phyloP scores from a whole-genome alignment of 2,329 filamentous ascomycete species.

The Phaeosphaeriaceae sp. region DNA sequence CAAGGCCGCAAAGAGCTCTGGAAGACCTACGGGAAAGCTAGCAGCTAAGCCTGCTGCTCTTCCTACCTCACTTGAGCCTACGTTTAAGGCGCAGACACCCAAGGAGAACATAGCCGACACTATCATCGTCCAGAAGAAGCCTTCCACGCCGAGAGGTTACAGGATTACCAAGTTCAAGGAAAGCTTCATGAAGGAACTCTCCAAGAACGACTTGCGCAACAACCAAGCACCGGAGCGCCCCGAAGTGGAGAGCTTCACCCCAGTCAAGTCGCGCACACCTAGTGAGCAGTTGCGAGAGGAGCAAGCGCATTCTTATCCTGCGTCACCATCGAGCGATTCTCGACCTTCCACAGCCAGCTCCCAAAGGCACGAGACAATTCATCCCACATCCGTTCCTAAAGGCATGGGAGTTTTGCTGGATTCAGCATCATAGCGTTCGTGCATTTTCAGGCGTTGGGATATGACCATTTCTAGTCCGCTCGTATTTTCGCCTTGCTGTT shows the following conservation, averaged over 20 bases:
- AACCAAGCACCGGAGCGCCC: constrained; percentile 40
- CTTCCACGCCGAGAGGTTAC: constrained; percentile 24
- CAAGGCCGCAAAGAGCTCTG: constrained; percentile 36
- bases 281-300: constrained; percentile 37
- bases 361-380: constrained; percentile 28
- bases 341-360: constrained; percentile 37
- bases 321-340: constrained; percentile 26
- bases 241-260: constrained; percentile 38
- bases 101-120: constrained; percentile 21
- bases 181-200: constrained; percentile 34
- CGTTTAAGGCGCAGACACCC: constrained; percentile 2
- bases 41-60: constrained; percentile 12
- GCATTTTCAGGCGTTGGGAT: constrained; percentile 31
- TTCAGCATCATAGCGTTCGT: constrained; percentile 10
- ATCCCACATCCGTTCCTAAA: constrained; percentile 31
- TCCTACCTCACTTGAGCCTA: constrained; percentile 9
- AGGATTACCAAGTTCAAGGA: constrained; percentile 34
- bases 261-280: constrained; percentile 35
- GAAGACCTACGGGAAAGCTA: constrained; percentile 20
- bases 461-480: not conserved
- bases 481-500: not conserved
- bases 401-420: constrained; percentile 29
- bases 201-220: constrained; percentile 38
- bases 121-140: constrained; percentile 19
- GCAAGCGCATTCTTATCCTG: constrained; percentile 11